Evolutionary conservation across 2,329 filamentous ascomycete species (phyloP).

Genomic region (Thermothelomyces thermophilus): DNA sequence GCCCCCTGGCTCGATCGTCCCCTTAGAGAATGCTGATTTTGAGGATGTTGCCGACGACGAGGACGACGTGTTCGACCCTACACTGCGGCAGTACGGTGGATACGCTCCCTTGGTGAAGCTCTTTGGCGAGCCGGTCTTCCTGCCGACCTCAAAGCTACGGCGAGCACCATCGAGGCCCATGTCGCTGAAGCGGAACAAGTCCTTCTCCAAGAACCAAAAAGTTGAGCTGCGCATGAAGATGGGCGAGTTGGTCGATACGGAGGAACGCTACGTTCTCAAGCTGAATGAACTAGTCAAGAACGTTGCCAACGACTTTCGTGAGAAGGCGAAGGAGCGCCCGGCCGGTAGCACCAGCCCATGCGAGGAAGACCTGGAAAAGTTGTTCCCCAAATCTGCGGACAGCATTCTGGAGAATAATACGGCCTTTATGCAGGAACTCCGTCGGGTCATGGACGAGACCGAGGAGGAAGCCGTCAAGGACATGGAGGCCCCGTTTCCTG

Average conservation of each 20-base stretch:
- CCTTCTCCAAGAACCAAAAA: conserved; percentile 76
- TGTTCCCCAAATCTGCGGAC: conserved; percentile 78
- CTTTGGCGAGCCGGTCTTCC: conserved; percentile 76
- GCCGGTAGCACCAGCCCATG: conserved; percentile 63
- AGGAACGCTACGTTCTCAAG: conserved; percentile 88
- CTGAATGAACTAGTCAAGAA: conserved; percentile 75
- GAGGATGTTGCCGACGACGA: conserved; percentile 56
- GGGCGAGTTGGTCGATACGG: conserved; percentile 84
- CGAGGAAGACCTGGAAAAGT: conserved; percentile 61
- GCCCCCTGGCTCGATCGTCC: conserved; percentile 68
- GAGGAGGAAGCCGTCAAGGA: conserved; percentile 74
- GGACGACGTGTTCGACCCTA: conserved; percentile 59
- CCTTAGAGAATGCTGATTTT: conserved; percentile 52
- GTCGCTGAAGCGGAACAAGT: conserved; percentile 67
- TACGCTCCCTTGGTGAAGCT: conserved; percentile 72
- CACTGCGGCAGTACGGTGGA: conserved; percentile 63
- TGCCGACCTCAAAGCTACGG: conserved; percentile 77
- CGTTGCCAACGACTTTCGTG: conserved; percentile 72
- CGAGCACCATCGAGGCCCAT: conserved; percentile 83
- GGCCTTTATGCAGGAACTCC: conserved; percentile 70
- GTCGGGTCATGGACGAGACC: conserved; percentile 70
- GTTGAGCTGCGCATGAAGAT: conserved; percentile 80
- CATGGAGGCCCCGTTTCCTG: conserved; percentile 51
- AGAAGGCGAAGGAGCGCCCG: conserved; percentile 55
- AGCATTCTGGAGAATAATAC: conserved; percentile 76